Evolutionary conservation across 129 eudicot species (phyloP).

Genomic region (Flaveria sonorensis): DNA sequence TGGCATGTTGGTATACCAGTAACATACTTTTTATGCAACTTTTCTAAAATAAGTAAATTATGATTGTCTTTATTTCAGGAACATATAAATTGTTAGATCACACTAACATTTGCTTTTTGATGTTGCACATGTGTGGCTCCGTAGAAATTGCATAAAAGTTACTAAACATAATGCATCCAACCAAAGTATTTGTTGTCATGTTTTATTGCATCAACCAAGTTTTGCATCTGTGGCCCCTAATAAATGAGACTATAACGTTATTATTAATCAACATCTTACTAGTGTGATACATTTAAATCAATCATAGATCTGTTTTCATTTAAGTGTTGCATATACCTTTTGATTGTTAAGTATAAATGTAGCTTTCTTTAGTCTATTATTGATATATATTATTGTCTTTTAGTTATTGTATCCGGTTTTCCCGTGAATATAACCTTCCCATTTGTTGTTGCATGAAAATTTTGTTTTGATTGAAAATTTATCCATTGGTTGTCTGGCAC

Average conservation of each 20-base stretch:
- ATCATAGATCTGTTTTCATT: conserved; percentile 17
- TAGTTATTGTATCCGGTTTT: conserved; percentile 21
- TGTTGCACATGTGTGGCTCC: conserved; percentile 41
- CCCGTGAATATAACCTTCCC: not conserved
- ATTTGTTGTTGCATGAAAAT: conserved; percentile 10
- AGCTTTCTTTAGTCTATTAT: conserved; percentile 4
- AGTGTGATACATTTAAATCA: conserved; percentile 18
- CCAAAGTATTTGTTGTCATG: conserved; percentile 33
- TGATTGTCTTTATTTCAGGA: conserved; percentile 36
- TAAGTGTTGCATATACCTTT: conserved; percentile 10
- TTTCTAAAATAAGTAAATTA: conserved; percentile 37
- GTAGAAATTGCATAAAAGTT: conserved; percentile 40
- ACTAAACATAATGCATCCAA: conserved; percentile 34
- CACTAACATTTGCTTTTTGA: conserved; percentile 23
- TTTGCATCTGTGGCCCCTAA: conserved; percentile 39
- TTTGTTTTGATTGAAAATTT: conserved; percentile 5
- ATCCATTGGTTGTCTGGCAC: conserved; percentile 14
- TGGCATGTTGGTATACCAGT: conserved; percentile 8
- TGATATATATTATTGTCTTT: not conserved
- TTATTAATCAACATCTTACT: conserved; percentile 22
- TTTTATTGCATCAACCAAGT: conserved; percentile 30
- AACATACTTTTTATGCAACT: conserved; percentile 9
- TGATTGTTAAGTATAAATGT: conserved; percentile 16
- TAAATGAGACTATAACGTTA: conserved; percentile 27
- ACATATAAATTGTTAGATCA: conserved; percentile 28